Evolutionary conservation across 371 early-diverging fungal genomes (phyloP).

Genomic region (Apophysomyces elegans): DNA sequence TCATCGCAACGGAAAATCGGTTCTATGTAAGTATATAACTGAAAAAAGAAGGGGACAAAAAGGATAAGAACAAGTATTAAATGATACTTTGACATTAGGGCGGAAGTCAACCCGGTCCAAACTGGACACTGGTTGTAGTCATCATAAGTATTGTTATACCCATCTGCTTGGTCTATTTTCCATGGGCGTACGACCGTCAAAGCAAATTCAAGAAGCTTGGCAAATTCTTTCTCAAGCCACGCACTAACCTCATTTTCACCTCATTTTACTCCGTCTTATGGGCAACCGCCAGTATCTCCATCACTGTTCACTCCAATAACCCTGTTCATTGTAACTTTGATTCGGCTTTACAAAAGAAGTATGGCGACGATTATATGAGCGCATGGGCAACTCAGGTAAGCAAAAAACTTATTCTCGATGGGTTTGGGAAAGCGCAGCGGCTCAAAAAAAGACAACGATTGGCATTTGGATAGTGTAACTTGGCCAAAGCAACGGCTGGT

Average conservation of each 20-base stretch:
- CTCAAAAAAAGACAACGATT: not conserved
- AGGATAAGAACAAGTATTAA: not conserved
- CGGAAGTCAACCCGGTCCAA: constrained; percentile 40
- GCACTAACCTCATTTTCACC: constrained; percentile 44
- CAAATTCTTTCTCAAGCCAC: constrained; percentile 44
- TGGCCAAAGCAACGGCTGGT: constrained; percentile 42
- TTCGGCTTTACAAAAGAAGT: constrained; percentile 16
- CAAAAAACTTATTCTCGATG: not conserved
- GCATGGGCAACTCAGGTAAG: constrained; percentile 51
- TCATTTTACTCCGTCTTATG: constrained; percentile 40
- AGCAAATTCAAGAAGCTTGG: constrained; percentile 35
- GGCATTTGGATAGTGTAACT: constrained; percentile 35
- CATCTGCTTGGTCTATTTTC: constrained; percentile 31
- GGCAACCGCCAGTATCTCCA: constrained; percentile 45
- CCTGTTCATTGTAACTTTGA: constrained; percentile 32
- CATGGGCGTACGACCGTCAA: constrained; percentile 36
- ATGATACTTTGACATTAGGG: constrained; percentile 23
- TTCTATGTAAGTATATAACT: constrained; percentile 34
- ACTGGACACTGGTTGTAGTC: constrained; percentile 37
- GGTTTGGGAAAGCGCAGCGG: not conserved
- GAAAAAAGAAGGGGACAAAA: not conserved
- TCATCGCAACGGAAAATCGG: constrained; percentile 36
- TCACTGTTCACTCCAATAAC: constrained; percentile 40
- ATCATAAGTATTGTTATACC: constrained; percentile 34
- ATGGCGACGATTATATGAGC: constrained; percentile 22